These are phyloP conservation scores for Trichoderma pleuroti DNA, from an alignment of 2,329 filamentous ascomycete species.

Conservation along the genomic window DNA sequence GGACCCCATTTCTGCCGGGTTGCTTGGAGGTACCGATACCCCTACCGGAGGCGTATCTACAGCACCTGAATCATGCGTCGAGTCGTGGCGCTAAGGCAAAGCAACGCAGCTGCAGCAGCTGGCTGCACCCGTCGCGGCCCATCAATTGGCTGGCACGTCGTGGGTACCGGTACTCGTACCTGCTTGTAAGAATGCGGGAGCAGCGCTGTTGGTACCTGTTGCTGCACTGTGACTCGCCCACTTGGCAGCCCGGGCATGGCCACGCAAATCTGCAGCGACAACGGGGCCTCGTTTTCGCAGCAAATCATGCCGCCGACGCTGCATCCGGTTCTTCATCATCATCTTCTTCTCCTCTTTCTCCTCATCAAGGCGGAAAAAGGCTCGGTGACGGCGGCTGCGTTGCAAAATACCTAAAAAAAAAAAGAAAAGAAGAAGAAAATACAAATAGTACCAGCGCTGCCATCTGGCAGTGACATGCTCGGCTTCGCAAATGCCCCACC, in stretches of 20 bases:
- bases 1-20: neutral
- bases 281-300: neutral
- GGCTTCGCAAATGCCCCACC: conserved; percentile 3
- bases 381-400: neutral
- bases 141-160: neutral
- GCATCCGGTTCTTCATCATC: neutral
- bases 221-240: neutral
- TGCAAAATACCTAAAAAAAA: no score
- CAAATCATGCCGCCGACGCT: neutral
- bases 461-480: conserved; percentile 8
- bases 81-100: neutral
- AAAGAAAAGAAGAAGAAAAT: no score
- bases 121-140: neutral
- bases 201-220: neutral
- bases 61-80: neutral
- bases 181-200: neutral
- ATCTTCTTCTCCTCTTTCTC: neutral
- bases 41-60: neutral
- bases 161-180: neutral
- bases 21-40: neutral
- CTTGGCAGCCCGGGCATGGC: neutral
- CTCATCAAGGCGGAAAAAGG: neutral
- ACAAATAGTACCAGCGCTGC: neutral
- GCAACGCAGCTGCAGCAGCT: conserved; percentile 5
- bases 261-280: neutral